Evolutionary conservation across 768 basidiomycete species (phyloP).

Genomic region (Pleurotus platypus): DNA sequence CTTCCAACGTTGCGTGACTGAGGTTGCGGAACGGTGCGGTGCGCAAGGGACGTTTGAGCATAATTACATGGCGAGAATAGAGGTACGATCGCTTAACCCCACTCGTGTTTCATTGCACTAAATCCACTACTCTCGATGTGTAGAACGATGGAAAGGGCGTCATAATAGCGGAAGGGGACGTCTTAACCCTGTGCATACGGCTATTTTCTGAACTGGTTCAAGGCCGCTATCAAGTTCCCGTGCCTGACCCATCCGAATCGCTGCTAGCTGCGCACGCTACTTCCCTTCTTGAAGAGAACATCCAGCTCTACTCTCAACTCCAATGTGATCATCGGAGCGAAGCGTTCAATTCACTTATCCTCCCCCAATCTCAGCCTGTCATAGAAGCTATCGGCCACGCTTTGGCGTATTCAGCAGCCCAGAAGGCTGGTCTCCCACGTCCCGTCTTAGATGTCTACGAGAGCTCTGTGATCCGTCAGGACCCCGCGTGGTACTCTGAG

Average conservation of each 20-base stretch:
- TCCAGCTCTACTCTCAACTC: conserved; percentile 29
- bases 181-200: conserved; percentile 51
- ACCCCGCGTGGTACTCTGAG: conserved; percentile 61
- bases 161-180: conserved; percentile 54
- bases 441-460: conserved; percentile 56
- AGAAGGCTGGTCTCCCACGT: conserved; percentile 37
- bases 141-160: conserved; percentile 54
- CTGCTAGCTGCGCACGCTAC: conserved; percentile 49
- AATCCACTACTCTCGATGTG: conserved; percentile 9
- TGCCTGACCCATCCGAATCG: conserved; percentile 47
- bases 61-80: conserved; percentile 54
- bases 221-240: conserved; percentile 44
- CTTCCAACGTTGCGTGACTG: conserved; percentile 44
- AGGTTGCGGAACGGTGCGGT: conserved; percentile 62
- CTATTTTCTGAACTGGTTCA: conserved; percentile 58
- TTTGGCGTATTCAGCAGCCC: conserved; percentile 53
- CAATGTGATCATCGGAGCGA: conserved; percentile 45
- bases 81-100: conserved; percentile 29
- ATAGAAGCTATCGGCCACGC: conserved; percentile 65
- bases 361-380: conserved; percentile 50
- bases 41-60: conserved; percentile 65
- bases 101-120: conserved; percentile 12
- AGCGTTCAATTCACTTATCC: conserved; percentile 47
- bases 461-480: conserved; percentile 46
- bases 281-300: conserved; percentile 45